Evolutionary conservation across 2,329 filamentous ascomycete genomes (phyloP).

Genomic region (Diplodia intermedia): DNA sequence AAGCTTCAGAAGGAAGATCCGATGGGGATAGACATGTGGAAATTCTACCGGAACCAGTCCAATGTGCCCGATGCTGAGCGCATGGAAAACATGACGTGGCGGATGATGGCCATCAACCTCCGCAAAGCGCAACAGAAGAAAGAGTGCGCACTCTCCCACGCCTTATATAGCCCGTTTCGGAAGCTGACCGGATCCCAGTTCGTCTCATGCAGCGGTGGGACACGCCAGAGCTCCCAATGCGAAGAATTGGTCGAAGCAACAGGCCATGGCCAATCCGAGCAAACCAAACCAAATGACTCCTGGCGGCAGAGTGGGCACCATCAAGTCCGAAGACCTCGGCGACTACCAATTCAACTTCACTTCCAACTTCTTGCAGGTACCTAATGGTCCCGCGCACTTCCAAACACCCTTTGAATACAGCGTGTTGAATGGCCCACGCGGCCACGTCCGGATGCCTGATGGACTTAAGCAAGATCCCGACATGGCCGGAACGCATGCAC

Average conservation of each 20-base stretch:
- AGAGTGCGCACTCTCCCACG: neutral
- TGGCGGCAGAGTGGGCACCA: neutral
- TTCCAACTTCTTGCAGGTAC: neutral
- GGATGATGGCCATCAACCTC: conserved; percentile 95
- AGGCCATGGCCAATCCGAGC: neutral
- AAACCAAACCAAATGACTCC: neutral
- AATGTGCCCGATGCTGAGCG: conserved; percentile 91
- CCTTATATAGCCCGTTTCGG: neutral
- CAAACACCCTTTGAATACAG: neutral
- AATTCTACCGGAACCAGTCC: conserved; percentile 86
- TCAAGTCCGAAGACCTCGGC: neutral
- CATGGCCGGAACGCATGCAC: neutral
- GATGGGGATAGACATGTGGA: conserved; percentile 91
- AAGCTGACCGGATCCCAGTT: neutral
- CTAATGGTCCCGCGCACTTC: neutral
- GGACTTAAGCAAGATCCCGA: neutral
- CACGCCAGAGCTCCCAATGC: neutral
- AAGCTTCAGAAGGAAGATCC: conserved; percentile 91
- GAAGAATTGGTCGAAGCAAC: neutral
- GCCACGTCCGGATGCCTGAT: neutral
- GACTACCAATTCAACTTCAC: conserved; percentile 8
- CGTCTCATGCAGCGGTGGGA: neutral
- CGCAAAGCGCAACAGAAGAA: conserved; percentile 40
- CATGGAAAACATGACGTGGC: conserved; percentile 97
- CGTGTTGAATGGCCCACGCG: neutral